phyloP scores from a whole-genome alignment of 257 asterid species.

The Nicotiana otophora region DNA sequence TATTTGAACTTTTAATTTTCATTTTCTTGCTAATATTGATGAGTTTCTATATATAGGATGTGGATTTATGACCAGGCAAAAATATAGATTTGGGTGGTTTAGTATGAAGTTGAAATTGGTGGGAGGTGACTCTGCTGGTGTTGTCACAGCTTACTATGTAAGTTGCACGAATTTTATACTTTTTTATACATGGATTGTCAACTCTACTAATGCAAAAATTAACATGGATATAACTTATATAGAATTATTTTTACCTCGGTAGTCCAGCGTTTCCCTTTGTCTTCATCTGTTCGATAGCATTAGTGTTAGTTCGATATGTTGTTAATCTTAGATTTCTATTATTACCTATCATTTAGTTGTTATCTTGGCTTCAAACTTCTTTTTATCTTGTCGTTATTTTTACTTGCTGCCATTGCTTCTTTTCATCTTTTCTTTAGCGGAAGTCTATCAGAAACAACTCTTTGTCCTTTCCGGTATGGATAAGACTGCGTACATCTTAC shows the following conservation, averaged over 20 bases:
- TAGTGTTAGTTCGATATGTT: too few species aligned
- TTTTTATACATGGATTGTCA: background rate
- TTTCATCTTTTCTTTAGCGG: too few species aligned
- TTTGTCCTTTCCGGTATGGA: too few species aligned
- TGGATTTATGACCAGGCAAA: conserved; percentile 80
- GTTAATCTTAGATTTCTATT: too few species aligned
- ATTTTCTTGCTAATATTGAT: background rate
- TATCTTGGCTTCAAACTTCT: too few species aligned
- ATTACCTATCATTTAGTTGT: too few species aligned
- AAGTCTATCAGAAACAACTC: accelerated
- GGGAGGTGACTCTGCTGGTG: conserved; percentile 95
- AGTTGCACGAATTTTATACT: conserved; percentile 10
- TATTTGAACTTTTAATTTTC: background rate
- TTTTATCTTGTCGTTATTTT: too few species aligned
- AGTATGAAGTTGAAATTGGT: conserved; percentile 88
- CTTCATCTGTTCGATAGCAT: too few species aligned
- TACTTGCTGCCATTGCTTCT: too few species aligned
- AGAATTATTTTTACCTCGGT: too few species aligned
- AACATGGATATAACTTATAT: background rate
- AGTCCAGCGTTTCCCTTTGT: too few species aligned
- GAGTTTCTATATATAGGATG: conserved; percentile 42
- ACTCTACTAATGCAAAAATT: background rate
- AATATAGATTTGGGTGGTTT: conserved; percentile 97
- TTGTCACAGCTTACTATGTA: conserved; percentile 92
- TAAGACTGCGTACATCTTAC: too few species aligned